These are phyloP conservation scores for Trichoderma virens DNA, from an alignment of 495 filamentous ascomycete species.

Conservation along the genomic window DNA sequence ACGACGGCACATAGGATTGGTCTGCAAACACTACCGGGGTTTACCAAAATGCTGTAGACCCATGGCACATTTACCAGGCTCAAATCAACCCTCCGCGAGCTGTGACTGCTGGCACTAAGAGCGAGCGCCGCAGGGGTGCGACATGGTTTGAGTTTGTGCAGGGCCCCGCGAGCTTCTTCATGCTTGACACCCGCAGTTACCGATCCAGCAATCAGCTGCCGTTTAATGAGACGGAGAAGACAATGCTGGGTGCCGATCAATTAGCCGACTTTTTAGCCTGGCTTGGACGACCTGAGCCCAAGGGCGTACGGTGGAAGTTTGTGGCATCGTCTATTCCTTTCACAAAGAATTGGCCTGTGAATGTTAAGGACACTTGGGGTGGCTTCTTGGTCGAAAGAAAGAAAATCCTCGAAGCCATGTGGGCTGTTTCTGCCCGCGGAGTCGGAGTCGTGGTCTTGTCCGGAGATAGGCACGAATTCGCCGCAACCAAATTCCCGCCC, in stretches of 20 bases:
- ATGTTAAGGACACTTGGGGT: slow-evolving; percentile 82
- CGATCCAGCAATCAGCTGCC: slow-evolving; percentile 51
- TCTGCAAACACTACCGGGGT: slow-evolving; percentile 62
- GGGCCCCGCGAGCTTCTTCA: slow-evolving; percentile 88
- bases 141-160: slow-evolving; percentile 84
- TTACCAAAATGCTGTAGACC: slow-evolving; percentile 70
- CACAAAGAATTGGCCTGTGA: slow-evolving; percentile 91
- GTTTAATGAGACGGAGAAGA: slow-evolving; percentile 52
- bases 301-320: slow-evolving; percentile 87
- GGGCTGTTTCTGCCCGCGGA: slow-evolving; percentile 64
- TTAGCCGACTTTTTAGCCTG: slow-evolving; percentile 71
- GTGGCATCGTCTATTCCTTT: slow-evolving; percentile 83
- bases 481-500: slow-evolving; percentile 78
- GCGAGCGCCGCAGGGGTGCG: slow-evolving; percentile 35
- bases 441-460: slow-evolving; percentile 76
- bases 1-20: slow-evolving; percentile 56
- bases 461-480: slow-evolving; percentile 93
- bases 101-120: slow-evolving; percentile 26
- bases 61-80: slow-evolving; percentile 79
- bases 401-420: slow-evolving; percentile 80
- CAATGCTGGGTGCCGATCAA: slow-evolving; percentile 79
- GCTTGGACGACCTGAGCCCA: slow-evolving; percentile 58
- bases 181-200: slow-evolving; percentile 87
- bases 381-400: slow-evolving; percentile 76
- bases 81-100: slow-evolving; percentile 70